These are phyloP conservation scores for Calonectria pauciramosa DNA, from an alignment of 2,329 filamentous ascomycete species.

Conservation along the genomic window DNA sequence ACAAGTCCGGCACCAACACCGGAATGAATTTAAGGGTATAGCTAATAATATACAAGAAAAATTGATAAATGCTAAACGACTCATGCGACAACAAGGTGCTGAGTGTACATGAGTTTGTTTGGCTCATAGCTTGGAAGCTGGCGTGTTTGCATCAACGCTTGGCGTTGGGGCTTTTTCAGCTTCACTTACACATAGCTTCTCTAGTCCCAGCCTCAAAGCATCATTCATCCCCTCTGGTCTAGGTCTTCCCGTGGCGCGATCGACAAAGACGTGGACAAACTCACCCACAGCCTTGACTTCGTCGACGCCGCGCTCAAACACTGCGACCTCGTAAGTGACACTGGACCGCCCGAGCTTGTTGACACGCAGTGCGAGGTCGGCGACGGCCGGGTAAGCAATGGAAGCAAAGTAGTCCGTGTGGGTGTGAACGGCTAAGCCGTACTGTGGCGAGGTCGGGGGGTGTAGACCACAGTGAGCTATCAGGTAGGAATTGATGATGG, in stretches of 20 bases:
- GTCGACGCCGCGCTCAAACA: slow-evolving; percentile 83
- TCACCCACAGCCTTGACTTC: slow-evolving; percentile 85
- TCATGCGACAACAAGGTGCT: not conserved
- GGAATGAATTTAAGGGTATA: not conserved
- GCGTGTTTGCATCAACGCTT: slow-evolving; percentile 25
- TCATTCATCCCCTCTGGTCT: slow-evolving; percentile 73
- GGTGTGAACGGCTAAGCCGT: slow-evolving; percentile 87
- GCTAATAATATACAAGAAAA: slow-evolving; percentile 4
- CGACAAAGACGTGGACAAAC: slow-evolving; percentile 91
- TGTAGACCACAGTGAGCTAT: slow-evolving; percentile 82
- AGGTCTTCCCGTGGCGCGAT: slow-evolving; percentile 79
- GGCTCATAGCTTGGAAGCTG: slow-evolving; percentile 14
- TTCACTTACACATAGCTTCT: slow-evolving; percentile 62
- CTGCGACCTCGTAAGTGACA: slow-evolving; percentile 89
- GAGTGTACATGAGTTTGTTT: not conserved
- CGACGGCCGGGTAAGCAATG: slow-evolving; percentile 83
- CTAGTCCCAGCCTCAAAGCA: slow-evolving; percentile 70
- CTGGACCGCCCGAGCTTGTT: slow-evolving; percentile 88
- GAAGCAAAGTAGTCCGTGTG: slow-evolving; percentile 89
- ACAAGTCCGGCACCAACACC: not conserved
- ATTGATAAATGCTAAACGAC: not conserved
- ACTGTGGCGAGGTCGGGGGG: slow-evolving; percentile 78
- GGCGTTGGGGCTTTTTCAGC: slow-evolving; percentile 16
- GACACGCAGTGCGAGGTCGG: slow-evolving; percentile 86
- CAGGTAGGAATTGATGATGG: slow-evolving; percentile 89